Evolutionary conservation across 306 rosid genomes (phyloP).

Genomic region (Mucuna pruriens): DNA sequence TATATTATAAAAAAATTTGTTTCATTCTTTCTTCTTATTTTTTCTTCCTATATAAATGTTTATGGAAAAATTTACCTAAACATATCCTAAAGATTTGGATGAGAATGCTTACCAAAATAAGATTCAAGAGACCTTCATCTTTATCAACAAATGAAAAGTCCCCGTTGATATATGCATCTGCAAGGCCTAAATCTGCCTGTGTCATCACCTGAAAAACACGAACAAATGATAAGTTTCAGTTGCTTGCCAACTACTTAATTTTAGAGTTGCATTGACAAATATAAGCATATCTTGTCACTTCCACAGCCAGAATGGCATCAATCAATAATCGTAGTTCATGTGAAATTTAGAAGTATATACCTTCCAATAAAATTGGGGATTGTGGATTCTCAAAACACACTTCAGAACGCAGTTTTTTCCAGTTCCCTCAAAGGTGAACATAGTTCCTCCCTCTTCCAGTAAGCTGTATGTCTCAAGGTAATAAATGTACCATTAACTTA

Average conservation of each 20-base stretch:
- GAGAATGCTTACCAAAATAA: slow-evolving; percentile 58
- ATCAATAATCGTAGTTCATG: background rate
- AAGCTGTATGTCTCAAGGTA: slow-evolving; percentile 54
- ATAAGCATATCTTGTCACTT: slow-evolving; percentile 22
- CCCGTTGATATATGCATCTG: slow-evolving; percentile 83
- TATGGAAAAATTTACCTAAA: too few species aligned
- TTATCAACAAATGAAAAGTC: slow-evolving; percentile 80
- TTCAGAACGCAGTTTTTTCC: slow-evolving; percentile 48
- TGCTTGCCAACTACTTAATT: background rate
- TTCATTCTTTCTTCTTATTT: too few species aligned
- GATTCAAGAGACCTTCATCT: slow-evolving; percentile 70
- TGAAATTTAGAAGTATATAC: slow-evolving; percentile 42
- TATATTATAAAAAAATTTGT: too few species aligned
- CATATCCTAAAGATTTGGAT: background rate
- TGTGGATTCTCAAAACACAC: slow-evolving; percentile 64
- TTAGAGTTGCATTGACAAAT: background rate
- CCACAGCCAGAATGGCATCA: slow-evolving; percentile 1
- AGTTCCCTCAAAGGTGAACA: slow-evolving; percentile 80
- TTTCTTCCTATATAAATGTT: too few species aligned
- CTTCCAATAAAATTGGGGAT: slow-evolving; percentile 96
- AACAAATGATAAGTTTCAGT: background rate
- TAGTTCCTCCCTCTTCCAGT: slow-evolving; percentile 91
- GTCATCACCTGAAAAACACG: slow-evolving; percentile 70
- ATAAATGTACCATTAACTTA: slow-evolving; percentile 12
- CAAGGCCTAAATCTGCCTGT: slow-evolving; percentile 93